Conservation (phyloP, 2,329 filamentous ascomycete species). For the Colletotrichum sp. region DNA sequence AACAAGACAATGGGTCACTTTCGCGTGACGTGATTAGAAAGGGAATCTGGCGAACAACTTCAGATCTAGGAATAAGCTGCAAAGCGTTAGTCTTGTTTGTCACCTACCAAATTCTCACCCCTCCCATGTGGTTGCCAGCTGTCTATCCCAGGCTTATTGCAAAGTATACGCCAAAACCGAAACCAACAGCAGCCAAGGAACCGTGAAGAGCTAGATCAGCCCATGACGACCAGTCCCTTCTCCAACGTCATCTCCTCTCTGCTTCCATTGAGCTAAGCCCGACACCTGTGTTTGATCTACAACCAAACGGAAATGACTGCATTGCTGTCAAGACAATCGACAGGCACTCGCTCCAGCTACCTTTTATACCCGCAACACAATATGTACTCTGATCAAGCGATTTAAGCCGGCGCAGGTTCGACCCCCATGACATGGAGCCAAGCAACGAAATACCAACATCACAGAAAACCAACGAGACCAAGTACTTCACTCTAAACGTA, state of each 20-base stretch:
- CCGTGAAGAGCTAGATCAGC: rapidly evolving
- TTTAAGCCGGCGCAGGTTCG: background rate
- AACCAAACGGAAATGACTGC: background rate
- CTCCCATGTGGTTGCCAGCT: too few species aligned
- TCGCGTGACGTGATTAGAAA: too few species aligned
- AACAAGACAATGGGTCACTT: background rate
- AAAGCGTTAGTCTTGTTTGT: too few species aligned
- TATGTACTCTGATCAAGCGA: background rate
- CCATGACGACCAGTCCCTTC: background rate
- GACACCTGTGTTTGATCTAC: background rate
- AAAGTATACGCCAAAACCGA: background rate
- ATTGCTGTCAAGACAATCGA: background rate
- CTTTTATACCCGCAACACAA: background rate
- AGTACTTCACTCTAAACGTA: background rate
- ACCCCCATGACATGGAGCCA: background rate
- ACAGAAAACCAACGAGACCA: background rate
- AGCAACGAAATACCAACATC: background rate
- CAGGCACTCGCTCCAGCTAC: background rate
- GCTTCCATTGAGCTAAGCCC: background rate
- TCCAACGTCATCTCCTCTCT: background rate
- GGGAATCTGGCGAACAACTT: rapidly evolving
- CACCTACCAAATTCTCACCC: too few species aligned
- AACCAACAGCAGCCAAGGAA: background rate
- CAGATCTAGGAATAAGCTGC: rapidly evolving
- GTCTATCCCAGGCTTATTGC: rapidly evolving